Base-by-base conservation (phyloP, 2,329 filamentous ascomycete species). In the Aspergillus novoparasiticus region DNA sequence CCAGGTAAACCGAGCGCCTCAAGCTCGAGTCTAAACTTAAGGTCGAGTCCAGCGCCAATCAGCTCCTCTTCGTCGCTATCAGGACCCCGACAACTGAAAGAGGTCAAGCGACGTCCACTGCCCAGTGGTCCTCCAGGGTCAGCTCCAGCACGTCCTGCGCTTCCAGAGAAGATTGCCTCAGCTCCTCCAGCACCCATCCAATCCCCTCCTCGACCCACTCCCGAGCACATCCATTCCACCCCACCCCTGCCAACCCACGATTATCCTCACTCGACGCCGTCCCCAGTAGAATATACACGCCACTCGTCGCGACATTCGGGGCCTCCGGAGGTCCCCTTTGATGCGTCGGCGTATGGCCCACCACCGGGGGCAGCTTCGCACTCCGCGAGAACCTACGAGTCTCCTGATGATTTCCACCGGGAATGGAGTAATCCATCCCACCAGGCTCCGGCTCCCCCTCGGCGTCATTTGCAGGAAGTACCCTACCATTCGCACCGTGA, bases 71-170 rank as follows among this genome's bases (percentile, higher is more conserved):
- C 76, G 8, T 69, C 71, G 8, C 64, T 79, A 16, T 77, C 79
- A 23, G 78, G 77, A 48, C 84, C 81, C 63, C 86, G 84, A 56
- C 82, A 85, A 69, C 82, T 84, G 68, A 85, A 86, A 30, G 85
- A 87, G 53, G 87, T 96, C 53, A 97, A 94, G 81, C 86, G 94
- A 68, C 86, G 94, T 39, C 94, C 94, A 23, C 80, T 97, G 45
- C 94, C 94, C 0, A 89, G 87, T 1, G 92, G 95, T 74, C 92
- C 93, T 16, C 86, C 90, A 36, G 81, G 77, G 30, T 75, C 72
- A 39, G 72, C 64, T 84, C 85, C 58, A 79, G 64, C 72, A 63
- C 70, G 85, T 66, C 83, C 86, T 68, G 74, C 82, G 51, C 80
- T 84, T 39, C 69, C 77, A 53, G 71, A 73, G 28, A 71, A 73